Conservation (phyloP, 768 basidiomycete species). For the Grammothele lineata region DNA sequence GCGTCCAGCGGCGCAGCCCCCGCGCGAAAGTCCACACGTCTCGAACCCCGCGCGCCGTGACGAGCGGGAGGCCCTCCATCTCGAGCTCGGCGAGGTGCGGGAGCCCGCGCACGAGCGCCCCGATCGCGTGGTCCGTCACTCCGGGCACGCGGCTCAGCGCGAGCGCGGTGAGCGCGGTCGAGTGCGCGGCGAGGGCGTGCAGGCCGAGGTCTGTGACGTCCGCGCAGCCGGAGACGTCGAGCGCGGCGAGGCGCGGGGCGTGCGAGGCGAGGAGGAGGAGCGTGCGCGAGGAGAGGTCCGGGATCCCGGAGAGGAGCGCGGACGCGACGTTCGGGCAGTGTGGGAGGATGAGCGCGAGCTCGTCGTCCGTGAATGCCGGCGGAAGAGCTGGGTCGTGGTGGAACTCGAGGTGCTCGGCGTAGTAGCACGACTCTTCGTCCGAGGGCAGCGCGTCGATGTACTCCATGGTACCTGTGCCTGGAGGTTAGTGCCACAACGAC, state of each 20-base stretch:
- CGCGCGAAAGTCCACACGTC: constrained; percentile 83
- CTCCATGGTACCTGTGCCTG: too few relatives aligned
- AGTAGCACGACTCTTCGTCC: constrained; percentile 50
- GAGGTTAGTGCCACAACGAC: too few relatives aligned
- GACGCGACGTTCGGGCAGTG: constrained; percentile 65
- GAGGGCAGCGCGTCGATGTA: constrained; percentile 58
- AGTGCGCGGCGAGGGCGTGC: constrained; percentile 63
- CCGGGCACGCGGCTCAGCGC: not conserved
- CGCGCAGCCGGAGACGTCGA: constrained; percentile 75
- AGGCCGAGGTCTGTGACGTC: constrained; percentile 77
- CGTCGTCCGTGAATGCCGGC: constrained; percentile 41
- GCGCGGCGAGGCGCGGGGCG: constrained; percentile 64
- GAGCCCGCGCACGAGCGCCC: constrained; percentile 58
- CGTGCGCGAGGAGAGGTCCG: constrained; percentile 64
- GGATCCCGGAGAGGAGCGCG: constrained; percentile 63
- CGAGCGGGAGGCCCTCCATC: constrained; percentile 58
- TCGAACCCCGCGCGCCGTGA: constrained; percentile 67
- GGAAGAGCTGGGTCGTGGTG: constrained; percentile 36
- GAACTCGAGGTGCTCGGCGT: constrained; percentile 58
- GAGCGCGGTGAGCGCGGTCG: constrained; percentile 29
- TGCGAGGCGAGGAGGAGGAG: constrained; percentile 57
- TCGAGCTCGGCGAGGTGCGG: constrained; percentile 81
- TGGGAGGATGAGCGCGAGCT: constrained; percentile 52
- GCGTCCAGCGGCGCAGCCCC: constrained; percentile 67
- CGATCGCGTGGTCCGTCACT: not conserved